These are phyloP conservation scores for Aspergillus vadensis DNA, from an alignment of 2,329 filamentous ascomycete genomes.

Conservation along the genomic window DNA sequence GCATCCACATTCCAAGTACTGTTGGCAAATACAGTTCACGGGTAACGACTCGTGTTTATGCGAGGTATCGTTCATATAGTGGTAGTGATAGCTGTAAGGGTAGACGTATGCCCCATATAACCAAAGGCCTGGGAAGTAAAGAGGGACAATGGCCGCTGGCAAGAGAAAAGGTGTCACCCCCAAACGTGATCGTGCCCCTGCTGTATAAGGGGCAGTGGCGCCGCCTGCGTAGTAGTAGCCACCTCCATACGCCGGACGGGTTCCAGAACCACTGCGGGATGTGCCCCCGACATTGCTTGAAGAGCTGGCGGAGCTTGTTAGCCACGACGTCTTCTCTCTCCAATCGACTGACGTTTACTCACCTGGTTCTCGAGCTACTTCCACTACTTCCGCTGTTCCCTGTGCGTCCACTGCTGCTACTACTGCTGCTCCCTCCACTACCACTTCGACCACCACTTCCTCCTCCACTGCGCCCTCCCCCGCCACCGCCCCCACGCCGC, in stretches of 20 bases:
- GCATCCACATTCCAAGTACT: conserved; percentile 59
- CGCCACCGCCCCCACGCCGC: conserved; percentile 52
- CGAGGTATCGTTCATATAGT: conserved; percentile 50
- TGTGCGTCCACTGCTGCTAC: conserved; percentile 21
- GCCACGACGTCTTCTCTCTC: background rate
- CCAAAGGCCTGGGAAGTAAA: conserved; percentile 56
- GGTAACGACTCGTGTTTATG: conserved; percentile 54
- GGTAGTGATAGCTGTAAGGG: conserved; percentile 50
- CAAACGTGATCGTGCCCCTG: conserved; percentile 49
- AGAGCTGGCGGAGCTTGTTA: conserved; percentile 17
- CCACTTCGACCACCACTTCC: conserved; percentile 31
- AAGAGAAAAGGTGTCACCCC: conserved; percentile 55
- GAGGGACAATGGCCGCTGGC: conserved; percentile 46
- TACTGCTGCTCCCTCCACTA: conserved; percentile 28
- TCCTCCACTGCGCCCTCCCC: conserved; percentile 35
- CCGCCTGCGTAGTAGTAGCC: conserved; percentile 60
- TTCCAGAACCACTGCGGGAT: conserved; percentile 42
- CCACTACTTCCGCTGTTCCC: conserved; percentile 26
- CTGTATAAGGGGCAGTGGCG: conserved; percentile 52
- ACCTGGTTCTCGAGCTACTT: conserved; percentile 23
- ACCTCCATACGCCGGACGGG: conserved; percentile 51
- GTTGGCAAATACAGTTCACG: conserved; percentile 59
- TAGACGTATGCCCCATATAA: conserved; percentile 60
- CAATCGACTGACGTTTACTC: conserved; percentile 3
- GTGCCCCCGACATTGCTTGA: conserved; percentile 35